Base-by-base conservation (phyloP, 768 basidiomycete species). In the Boletus reticuloceps region DNA sequence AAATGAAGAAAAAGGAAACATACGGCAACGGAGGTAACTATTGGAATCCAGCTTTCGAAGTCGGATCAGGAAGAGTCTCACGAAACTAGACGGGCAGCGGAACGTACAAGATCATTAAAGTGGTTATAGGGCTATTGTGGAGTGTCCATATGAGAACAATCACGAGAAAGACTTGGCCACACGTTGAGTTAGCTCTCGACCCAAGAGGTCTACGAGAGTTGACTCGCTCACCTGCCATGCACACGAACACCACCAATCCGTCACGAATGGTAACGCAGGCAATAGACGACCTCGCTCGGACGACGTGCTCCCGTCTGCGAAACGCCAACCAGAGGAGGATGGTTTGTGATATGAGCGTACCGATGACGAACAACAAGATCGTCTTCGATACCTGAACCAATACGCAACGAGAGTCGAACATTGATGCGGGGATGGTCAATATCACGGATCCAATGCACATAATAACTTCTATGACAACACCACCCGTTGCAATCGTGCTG, bases 211-310 rank as follows among this genome's bases (percentile, higher is more conserved):
- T n/a, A n/a, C n/a, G n/a, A n/a, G n/a, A n/a, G n/a, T 13, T 11
- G 17, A 11, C 3, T 31, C 3, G 16, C 66, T 66, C 20, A 67
- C 66, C 53, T 20, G 20, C 17, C 17, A 68, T 9, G 10, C 43
- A 56, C 5, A 16, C 6, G 6, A 69, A 68, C 8, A 53, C 58
- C 2, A 60, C 6, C 3, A 60, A 4, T 29, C 67, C 63, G 29
- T 68, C 67, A 4, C 68, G 60, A n/a, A 68, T 62, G 12, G 68
- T 69, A 1, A 64, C 38, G 14, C 53, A 66, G 11, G 55, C 56
- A 29, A 63, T 40, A 8, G 42, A 47, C 9, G 34, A 14, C 29
- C 54, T 48, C 11, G 25, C 17, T 44, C 37, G 56, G 22, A 10
- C 13, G n/a, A 16, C 31, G 11, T 17, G 49, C 9, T 53, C 27